Conservation (phyloP, 2,329 filamentous ascomycete genomes). For the Chaetomiaceae sp. region DNA sequence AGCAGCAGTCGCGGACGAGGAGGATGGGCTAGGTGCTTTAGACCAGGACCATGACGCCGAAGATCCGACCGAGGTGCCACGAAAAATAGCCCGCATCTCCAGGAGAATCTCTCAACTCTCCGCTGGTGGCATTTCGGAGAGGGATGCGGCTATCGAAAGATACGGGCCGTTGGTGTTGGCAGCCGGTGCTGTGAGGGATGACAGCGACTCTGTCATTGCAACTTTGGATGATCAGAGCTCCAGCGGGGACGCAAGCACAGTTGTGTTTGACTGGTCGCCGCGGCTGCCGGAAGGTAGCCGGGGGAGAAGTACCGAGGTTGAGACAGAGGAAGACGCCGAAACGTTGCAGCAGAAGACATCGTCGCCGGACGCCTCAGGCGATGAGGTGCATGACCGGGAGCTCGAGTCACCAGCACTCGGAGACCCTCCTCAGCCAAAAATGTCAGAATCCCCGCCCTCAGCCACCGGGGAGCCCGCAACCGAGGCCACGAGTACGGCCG, state of each 20-base stretch:
- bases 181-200: constrained; percentile 35
- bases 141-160: constrained; percentile 19
- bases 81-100: constrained; percentile 32
- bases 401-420: neutral
- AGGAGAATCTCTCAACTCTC: constrained; percentile 41
- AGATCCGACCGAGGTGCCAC: neutral
- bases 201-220: constrained; percentile 52
- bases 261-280: constrained; percentile 8
- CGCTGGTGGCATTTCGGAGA: constrained; percentile 32
- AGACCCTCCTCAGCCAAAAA: neutral
- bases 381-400: neutral
- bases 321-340: neutral
- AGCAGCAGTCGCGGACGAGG: constrained; percentile 62
- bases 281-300: constrained; percentile 15
- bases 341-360: neutral
- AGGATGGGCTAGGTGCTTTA: neutral
- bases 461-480: neutral
- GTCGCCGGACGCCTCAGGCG: neutral
- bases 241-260: constrained; percentile 32
- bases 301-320: neutral
- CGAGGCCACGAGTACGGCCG: neutral
- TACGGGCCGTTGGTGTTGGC: constrained; percentile 44
- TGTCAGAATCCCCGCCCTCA: no score
- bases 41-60: neutral
- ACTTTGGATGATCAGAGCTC: constrained; percentile 53